Base-by-base conservation (phyloP, 345 rosid genomes). In the Gossypium rotundifolium region DNA sequence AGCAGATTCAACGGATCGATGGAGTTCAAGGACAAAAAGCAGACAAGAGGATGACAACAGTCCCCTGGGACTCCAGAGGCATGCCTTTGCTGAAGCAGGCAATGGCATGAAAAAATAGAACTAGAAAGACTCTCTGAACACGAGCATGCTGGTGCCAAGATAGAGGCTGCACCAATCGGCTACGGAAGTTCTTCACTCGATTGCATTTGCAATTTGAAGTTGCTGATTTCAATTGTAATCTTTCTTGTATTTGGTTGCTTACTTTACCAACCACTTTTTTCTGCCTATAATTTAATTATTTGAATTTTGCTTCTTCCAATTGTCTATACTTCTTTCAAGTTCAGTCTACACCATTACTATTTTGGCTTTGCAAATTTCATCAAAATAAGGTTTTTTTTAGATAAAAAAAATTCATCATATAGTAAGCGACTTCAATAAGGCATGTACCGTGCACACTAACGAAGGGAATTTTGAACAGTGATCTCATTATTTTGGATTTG, bases 1-100 rank as follows among this genome's bases (percentile, higher is more conserved):
- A 17, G 87, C 86, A 0, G 96, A 91, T 73, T 93, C 99, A 1
- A 83, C 87, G 0, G 98, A 94, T 72, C 88, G 97, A 63, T 78
- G 90, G 88, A 84, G 83, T 76, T 80, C 89, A 62, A 78, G 87
- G 73, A 75, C 88, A 64, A 81, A 84, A 84, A 78, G 42, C 67
- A 77, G 77, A 77, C 86, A 83, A 48, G 90, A 80, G 57, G 87
- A 84, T 65, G 70, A 68, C 65, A 84, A 81, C 12, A n/a, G 14
- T 71, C 87, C 88, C 16, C 12, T 79, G 18, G 92, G 87, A 64
- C 49, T 67, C 75, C 83, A 58, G 55, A 76, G 77, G 70, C 80
- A 66, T 65, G 64, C 65, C 40, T 12, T 16, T 17, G 70, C 82
- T 17, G 85, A 65, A 82, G 58, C 75, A 53, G 89, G 84, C 61